Conservation (phyloP, 495 filamentous ascomycete genomes). For the Oleoguttula mirabilis region DNA sequence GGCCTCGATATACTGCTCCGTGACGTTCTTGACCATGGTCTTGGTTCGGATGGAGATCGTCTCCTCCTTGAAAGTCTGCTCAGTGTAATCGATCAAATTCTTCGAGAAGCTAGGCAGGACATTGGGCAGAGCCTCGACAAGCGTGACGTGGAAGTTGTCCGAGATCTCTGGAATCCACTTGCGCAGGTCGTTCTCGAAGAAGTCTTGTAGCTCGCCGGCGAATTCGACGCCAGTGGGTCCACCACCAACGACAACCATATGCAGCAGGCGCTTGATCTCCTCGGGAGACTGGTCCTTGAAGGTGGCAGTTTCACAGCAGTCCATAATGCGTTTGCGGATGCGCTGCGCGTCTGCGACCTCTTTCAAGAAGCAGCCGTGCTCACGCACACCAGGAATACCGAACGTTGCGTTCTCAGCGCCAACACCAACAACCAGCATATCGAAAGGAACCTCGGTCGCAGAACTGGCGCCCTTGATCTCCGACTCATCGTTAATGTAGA, state of each 20-base stretch:
- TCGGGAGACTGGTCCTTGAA: conserved; percentile 94
- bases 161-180: conserved; percentile 95
- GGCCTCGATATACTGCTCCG: conserved; percentile 86
- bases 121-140: conserved; percentile 96
- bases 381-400: conserved; percentile 85
- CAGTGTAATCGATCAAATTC: conserved; percentile 97
- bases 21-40: conserved; percentile 97
- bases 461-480: conserved; percentile 77
- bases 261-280: conserved; percentile 84
- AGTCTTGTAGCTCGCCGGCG: conserved; percentile 94
- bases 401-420: conserved; percentile 98
- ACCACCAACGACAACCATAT: conserved; percentile 98
- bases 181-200: conserved; percentile 93
- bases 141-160: conserved; percentile 89
- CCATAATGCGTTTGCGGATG: conserved; percentile 98
- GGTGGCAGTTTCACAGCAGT: conserved; percentile 93
- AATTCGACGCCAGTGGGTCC: conserved; percentile 98
- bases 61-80: conserved; percentile 97
- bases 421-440: conserved; percentile 95
- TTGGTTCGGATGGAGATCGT: conserved; percentile 93
- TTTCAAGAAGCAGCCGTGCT: conserved; percentile 96
- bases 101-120: conserved; percentile 98
- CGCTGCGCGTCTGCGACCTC: conserved; percentile 90
- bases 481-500: conserved; percentile 82
- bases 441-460: conserved; percentile 85